phyloP scores from a whole-genome alignment of 805 yeast genomes.

The Wickerhamiella allomyrinae region DNA sequence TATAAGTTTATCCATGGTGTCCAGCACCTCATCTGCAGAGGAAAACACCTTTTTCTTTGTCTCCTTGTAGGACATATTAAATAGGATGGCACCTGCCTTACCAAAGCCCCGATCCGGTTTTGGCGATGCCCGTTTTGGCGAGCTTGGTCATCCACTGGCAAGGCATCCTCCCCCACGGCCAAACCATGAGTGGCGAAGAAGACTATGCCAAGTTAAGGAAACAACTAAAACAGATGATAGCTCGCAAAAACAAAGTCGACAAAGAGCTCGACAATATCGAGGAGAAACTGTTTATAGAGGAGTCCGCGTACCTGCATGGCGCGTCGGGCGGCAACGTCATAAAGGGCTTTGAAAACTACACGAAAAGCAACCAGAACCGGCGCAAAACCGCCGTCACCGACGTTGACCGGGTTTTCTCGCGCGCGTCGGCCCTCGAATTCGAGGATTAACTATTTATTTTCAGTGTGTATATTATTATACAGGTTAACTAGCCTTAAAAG shows the following conservation, averaged over 20 bases:
- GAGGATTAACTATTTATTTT: background rate
- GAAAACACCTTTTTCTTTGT: background rate
- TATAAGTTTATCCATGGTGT: slow-evolving; percentile 10
- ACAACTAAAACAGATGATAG: slow-evolving; percentile 48
- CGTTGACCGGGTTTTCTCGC: slow-evolving; percentile 67
- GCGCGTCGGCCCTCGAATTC: slow-evolving; percentile 17
- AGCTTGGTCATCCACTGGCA: too few relatives aligned
- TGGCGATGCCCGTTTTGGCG: too few relatives aligned
- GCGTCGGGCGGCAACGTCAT: slow-evolving; percentile 66
- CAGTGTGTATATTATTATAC: too few relatives aligned
- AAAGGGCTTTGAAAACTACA: slow-evolving; percentile 79
- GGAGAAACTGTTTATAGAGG: slow-evolving; percentile 66
- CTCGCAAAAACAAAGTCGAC: slow-evolving; percentile 51
- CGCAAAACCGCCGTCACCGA: slow-evolving; percentile 37
- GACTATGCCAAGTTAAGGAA: slow-evolving; percentile 56
- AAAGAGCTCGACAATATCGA: slow-evolving; percentile 42
- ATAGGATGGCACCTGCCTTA: too few relatives aligned
- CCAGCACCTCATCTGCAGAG: background rate
- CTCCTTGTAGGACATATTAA: background rate
- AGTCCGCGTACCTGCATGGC: slow-evolving; percentile 62
- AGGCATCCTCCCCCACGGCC: too few relatives aligned
- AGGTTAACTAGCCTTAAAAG: too few relatives aligned
- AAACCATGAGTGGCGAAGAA: too few relatives aligned
- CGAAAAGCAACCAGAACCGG: slow-evolving; percentile 37
- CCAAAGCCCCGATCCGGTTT: too few relatives aligned